Evolutionary conservation across 305 asterid species (phyloP), one percentile per base, ranked within the genome.

Genomic region (Rubia peregrina): DNA sequence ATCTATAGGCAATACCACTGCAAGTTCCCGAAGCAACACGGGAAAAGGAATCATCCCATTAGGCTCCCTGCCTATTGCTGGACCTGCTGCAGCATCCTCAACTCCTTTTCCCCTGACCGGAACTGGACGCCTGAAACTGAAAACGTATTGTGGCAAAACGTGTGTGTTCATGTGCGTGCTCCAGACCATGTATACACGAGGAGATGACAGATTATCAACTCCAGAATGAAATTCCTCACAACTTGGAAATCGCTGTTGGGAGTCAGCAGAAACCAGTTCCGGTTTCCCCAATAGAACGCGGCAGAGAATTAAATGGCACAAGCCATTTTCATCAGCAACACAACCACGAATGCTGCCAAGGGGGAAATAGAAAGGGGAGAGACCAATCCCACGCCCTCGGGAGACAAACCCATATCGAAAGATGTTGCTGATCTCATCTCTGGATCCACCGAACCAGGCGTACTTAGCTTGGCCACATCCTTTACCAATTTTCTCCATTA

Each of bases 391-490:
- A 0, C 69, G 68, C n/a, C 87, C 88, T 1, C 16, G 73, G 8
- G 69, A 51, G 0, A 78, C 68, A 61, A 90, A 92, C 6, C 98
- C 96, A 46, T 86, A 74, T 0, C 71, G 53, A 17, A 90, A 36
- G 63, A 87, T 72, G 3, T 46, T 67, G 12, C 19, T 12, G 21
- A 87, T 81, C 61, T 89, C 91, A 21, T 76, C 71, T 77, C 78
- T 85, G 1, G 97, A 82, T 71, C 80, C 90, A 44, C 91, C 87
- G 73, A 62, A 92, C 98, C 97, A 92, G 71, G 84, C 93, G 26
- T 82, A 89, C 75, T 70, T 87, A 79, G 79, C 86, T 73, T 86
- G 82, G 24, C 84, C 82, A 70, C 74, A 53, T 46, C 96, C 95
- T 3, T 78, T 78, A 38, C 76, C 75, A 49, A 76, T 85, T 33